Conservation (phyloP, 805 yeast species). For the Ogataea kodamae region DNA sequence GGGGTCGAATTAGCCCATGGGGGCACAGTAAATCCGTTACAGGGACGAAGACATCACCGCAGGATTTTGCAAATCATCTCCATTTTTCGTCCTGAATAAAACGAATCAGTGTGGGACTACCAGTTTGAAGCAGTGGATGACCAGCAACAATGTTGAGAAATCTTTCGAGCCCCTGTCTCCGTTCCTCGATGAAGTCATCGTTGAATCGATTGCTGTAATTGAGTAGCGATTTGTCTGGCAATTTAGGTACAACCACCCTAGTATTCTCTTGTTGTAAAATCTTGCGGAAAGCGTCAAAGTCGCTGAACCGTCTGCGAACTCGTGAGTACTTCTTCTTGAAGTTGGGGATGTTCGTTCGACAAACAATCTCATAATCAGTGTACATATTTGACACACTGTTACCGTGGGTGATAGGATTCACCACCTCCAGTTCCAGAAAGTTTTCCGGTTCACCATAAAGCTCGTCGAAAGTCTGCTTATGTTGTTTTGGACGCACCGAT, state of each 20-base stretch:
- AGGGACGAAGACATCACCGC: too few relatives aligned
- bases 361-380: constrained; percentile 88
- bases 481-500: constrained; percentile 27
- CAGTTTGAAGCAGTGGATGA: constrained; percentile 90
- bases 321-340: constrained; percentile 60
- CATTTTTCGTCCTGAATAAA: constrained; percentile 86
- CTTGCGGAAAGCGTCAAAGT: constrained; percentile 77
- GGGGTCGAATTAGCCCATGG: too few relatives aligned
- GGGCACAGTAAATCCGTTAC: too few relatives aligned
- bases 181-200: constrained; percentile 76
- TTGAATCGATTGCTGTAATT: constrained; percentile 66
- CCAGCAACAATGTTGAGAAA: constrained; percentile 80
- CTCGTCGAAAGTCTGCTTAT: constrained; percentile 68
- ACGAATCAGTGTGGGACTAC: constrained; percentile 69
- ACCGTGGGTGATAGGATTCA: constrained; percentile 75
- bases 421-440: constrained; percentile 86
- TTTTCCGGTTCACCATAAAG: constrained; percentile 93
- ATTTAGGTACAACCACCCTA: constrained; percentile 75
- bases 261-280: constrained; percentile 72
- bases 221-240: constrained; percentile 78
- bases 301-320: constrained; percentile 85
- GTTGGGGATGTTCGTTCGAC: constrained; percentile 88
- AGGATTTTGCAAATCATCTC: constrained; percentile 56
- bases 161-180: constrained; percentile 79
- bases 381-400: constrained; percentile 53